These are phyloP conservation scores for Bryoerythrophyllum caledonicum DNA, from an alignment of 225 moss, liverwort and hornwort species.

Conservation along the genomic window DNA sequence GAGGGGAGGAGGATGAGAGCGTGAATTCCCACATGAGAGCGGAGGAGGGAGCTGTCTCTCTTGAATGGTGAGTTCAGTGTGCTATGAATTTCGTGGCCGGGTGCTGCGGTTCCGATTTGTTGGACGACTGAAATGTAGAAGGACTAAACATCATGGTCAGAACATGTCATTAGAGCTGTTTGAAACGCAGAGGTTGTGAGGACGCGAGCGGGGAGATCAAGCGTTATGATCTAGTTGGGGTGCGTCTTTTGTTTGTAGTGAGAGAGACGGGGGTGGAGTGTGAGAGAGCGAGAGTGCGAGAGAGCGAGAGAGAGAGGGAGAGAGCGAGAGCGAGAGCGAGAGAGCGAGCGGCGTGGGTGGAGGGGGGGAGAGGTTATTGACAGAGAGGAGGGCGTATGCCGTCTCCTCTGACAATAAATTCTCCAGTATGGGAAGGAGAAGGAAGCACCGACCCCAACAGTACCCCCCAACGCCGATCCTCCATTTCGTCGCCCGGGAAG, in stretches of 20 bases:
- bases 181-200: slow-evolving; percentile 58
- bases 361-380: slow-evolving; percentile 27
- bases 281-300: too few relatives aligned
- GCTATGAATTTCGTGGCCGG: slow-evolving; percentile 56
- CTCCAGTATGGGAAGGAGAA: slow-evolving; percentile 69
- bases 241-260: too few relatives aligned
- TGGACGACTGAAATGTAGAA: slow-evolving; percentile 57
- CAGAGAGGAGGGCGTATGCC: slow-evolving; percentile 66
- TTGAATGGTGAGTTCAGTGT: slow-evolving; percentile 63
- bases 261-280: not conserved
- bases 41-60: slow-evolving; percentile 34
- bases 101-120: slow-evolving; percentile 47
- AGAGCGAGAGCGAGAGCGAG: slow-evolving; percentile 20
- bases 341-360: not conserved
- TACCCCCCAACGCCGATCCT: slow-evolving; percentile 57
- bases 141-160: slow-evolving; percentile 29
- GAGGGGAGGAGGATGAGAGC: slow-evolving; percentile 31
- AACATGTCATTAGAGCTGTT: slow-evolving; percentile 49
- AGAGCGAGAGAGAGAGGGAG: too few relatives aligned
- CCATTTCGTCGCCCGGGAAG: slow-evolving; percentile 54
- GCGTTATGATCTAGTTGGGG: not conserved
- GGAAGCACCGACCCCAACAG: slow-evolving; percentile 53
- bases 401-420: slow-evolving; percentile 60
- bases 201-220: slow-evolving; percentile 2
- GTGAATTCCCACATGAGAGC: slow-evolving; percentile 28